Evolutionary conservation across 768 basidiomycete species (phyloP).

Genomic region (Tricholoma furcatifolium): DNA sequence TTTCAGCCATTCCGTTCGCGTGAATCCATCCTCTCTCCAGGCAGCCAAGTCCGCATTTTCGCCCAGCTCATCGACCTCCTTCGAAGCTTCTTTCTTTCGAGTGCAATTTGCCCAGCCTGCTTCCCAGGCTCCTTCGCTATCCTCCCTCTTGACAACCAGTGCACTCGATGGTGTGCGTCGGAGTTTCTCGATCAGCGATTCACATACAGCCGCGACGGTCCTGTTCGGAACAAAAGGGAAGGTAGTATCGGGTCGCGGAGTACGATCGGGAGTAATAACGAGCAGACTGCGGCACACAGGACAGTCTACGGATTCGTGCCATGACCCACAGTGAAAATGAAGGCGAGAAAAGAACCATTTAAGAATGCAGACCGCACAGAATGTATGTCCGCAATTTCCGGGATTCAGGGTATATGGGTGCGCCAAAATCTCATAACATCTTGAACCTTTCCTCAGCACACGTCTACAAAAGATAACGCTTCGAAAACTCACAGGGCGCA

Average conservation of each 20-base stretch:
- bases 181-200: conserved; percentile 52
- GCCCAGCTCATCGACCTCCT: conserved; percentile 32
- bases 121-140: conserved; percentile 36
- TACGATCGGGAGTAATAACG: conserved; percentile 47
- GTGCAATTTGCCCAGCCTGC: conserved; percentile 32
- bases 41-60: conserved; percentile 35
- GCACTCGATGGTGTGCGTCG: conserved; percentile 31
- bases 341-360: conserved; percentile 70
- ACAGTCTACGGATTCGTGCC: conserved; percentile 69
- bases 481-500: conserved; percentile 53
- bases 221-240: conserved; percentile 69
- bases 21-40: conserved; percentile 53
- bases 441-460: conserved; percentile 22
- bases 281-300: conserved; percentile 62
- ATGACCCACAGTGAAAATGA: conserved; percentile 59
- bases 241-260: conserved; percentile 47
- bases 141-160: conserved; percentile 41
- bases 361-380: conserved; percentile 64
- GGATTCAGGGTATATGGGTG: conserved; percentile 57
- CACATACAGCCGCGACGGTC: conserved; percentile 49
- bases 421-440: conserved; percentile 67
- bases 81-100: conserved; percentile 29
- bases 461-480: not conserved
- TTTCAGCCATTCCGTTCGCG: conserved; percentile 56
- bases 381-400: conserved; percentile 63